phyloP scores from a whole-genome alignment of 2,329 filamentous ascomycete species.

The Fusarium caatingaense region DNA sequence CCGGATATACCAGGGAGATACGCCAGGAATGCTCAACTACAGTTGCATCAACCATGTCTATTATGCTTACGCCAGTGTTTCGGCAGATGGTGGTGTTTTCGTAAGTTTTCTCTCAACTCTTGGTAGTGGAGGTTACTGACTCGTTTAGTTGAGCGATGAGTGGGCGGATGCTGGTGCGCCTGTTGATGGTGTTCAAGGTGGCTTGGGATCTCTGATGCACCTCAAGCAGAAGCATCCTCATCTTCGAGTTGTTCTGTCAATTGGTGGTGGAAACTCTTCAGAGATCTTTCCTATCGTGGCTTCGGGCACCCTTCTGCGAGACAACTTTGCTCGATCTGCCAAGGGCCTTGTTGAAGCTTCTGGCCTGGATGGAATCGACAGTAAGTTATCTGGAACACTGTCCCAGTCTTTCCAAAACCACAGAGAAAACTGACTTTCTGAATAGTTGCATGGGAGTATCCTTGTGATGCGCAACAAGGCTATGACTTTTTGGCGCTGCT shows the following conservation, averaged over 20 bases:
- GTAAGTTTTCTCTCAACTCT: constrained; percentile 61
- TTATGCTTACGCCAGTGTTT: constrained; percentile 83
- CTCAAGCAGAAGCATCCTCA: constrained; percentile 77
- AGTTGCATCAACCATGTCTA: constrained; percentile 84
- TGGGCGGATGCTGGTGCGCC: constrained; percentile 79
- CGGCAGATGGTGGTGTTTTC: constrained; percentile 78
- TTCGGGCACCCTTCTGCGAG: constrained; percentile 66
- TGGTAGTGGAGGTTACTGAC: constrained; percentile 41
- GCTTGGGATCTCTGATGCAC: constrained; percentile 77
- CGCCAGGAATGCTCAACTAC: constrained; percentile 79
- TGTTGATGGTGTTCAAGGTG: constrained; percentile 77
- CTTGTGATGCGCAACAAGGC: constrained; percentile 73
- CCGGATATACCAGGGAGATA: constrained; percentile 77
- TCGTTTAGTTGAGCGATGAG: constrained; percentile 77
- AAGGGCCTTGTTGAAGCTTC: constrained; percentile 75
- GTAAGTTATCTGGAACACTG: constrained; percentile 57
- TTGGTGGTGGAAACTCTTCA: constrained; percentile 75
- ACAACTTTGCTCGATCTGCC: constrained; percentile 78
- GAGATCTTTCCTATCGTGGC: constrained; percentile 77
- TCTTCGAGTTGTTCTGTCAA: constrained; percentile 80
- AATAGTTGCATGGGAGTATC: constrained; percentile 85
- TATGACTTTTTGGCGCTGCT: constrained; percentile 77
- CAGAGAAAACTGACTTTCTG: constrained; percentile 19
- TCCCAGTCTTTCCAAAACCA: background rate
- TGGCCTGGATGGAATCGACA: constrained; percentile 72